Evolutionary conservation across 75 land plant genomes (phyloP).

Genomic region (Picea glauca): DNA sequence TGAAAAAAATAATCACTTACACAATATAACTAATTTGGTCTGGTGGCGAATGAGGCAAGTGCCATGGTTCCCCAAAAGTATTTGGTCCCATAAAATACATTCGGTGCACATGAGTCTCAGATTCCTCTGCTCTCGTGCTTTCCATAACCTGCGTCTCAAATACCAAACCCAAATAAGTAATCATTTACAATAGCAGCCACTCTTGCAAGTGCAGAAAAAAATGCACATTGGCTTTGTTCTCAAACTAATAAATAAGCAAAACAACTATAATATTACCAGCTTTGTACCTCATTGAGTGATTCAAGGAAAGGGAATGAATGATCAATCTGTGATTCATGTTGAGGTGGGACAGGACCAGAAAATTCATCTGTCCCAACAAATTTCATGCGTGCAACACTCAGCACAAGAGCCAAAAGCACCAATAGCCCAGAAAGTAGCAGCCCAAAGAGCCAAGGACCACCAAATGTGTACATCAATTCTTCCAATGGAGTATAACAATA

Average conservation of each 20-base stretch:
- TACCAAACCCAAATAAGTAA: not conserved
- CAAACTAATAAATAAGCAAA: not conserved
- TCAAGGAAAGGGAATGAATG: conserved; percentile 97
- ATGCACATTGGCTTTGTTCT: not conserved
- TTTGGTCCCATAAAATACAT: conserved; percentile 96
- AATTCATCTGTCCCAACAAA: conserved; percentile 90
- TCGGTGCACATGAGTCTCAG: conserved; percentile 92
- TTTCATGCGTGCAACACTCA: conserved; percentile 96
- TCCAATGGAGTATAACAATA: conserved; percentile 96
- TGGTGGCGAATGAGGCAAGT: conserved; percentile 95
- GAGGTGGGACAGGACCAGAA: conserved; percentile 86
- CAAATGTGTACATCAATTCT: conserved; percentile 92
- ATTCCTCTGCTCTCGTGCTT: conserved; percentile 94
- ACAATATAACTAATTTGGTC: conserved; percentile 86
- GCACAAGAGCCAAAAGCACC: conserved; percentile 80
- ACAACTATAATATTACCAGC: not conserved
- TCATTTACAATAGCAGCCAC: not conserved
- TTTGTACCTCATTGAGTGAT: conserved; percentile 89
- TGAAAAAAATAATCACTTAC: conserved; percentile 43
- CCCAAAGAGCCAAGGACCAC: conserved; percentile 97
- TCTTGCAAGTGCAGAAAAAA: not conserved
- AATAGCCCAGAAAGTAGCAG: conserved; percentile 75
- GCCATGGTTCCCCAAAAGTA: conserved; percentile 98
- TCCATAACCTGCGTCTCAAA: conserved; percentile 69
- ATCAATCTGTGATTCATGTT: conserved; percentile 90